Base-by-base conservation (phyloP, 2,329 filamentous ascomycete species). In the Capronia coronata region DNA sequence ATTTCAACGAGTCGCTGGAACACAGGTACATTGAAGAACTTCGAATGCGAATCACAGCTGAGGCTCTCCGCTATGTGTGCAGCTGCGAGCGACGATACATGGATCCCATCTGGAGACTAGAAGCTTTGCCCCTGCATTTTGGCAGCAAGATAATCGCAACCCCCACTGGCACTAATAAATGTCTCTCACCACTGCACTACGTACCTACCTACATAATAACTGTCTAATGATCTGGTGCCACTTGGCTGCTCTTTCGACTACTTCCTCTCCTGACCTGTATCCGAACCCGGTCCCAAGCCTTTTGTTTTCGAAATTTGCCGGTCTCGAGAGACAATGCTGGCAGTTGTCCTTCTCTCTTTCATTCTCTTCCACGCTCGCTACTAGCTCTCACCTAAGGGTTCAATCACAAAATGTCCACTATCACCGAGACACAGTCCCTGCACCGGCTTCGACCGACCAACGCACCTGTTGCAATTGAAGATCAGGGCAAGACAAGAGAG, bases 341-440 rank as follows among this genome's bases (percentile, higher is more conserved):
- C 14, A 37, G 34, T 19, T 41, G 38, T 41, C 38, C 11, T 25
- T 13, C 21, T 4, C 19, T 16, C 6, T 25, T 23, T 9, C 19
- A 41, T 14, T 27, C 16, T 9, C 14, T 25, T 23, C 19, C 21
- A 27, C 38, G 23, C 13, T 27, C 38, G 21, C n/a, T 41, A 27
- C 9, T 41, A 14, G 19, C n/a, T 23, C 21, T 14, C 38, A 25
- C 23, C 2, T 13, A 13, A 49, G 11, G 3, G 21, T n/a, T n/a
- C n/a, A 32, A 30, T 11, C 18, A 22, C 43, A 42, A 10, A 32
- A 56, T 56, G 54, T 51, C 54, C 2, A 56, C 54, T 6, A 35
- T 48, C 10, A 56, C 51, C 32, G 54, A 56, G 27, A 56, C 48
- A 2, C 45, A 49, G 43, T 54, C 54, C 27, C 18, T 49, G 23